These are phyloP conservation scores for Mucor racemosus DNA, from an alignment of 371 early-diverging fungal genomes.

Conservation along the genomic window DNA sequence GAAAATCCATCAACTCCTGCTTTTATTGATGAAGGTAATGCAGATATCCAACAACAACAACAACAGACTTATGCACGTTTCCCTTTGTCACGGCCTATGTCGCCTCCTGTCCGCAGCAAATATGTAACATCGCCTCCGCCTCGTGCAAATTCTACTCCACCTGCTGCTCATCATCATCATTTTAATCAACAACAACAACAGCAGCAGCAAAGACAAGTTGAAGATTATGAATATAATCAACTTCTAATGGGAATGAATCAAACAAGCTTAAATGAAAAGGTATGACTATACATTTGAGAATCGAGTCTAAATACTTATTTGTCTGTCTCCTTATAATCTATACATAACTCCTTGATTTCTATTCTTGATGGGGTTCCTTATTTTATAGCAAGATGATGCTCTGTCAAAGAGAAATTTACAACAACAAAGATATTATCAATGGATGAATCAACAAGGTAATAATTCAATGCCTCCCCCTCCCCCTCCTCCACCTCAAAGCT, in stretches of 20 bases:
- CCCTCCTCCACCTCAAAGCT: slow-evolving; percentile 19
- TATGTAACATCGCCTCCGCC: slow-evolving; percentile 44
- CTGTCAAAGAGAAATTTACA: slow-evolving; percentile 22
- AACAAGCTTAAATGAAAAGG: slow-evolving; percentile 26
- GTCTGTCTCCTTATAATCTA: neutral
- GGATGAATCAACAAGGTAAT: slow-evolving; percentile 29
- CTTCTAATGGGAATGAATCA: slow-evolving; percentile 24
- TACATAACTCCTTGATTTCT: neutral
- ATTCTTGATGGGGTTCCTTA: neutral
- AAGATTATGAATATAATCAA: slow-evolving; percentile 33
- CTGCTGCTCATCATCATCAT: slow-evolving; percentile 30
- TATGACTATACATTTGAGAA: neutral
- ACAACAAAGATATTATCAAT: slow-evolving; percentile 32
- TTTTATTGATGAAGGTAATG: slow-evolving; percentile 1
- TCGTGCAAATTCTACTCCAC: slow-evolving; percentile 51
- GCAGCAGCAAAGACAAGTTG: slow-evolving; percentile 20
- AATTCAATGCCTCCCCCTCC: neutral
- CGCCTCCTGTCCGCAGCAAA: slow-evolving; percentile 37
- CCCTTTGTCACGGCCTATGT: slow-evolving; percentile 33
- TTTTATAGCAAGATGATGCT: neutral
- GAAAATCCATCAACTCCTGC: slow-evolving; percentile 10
- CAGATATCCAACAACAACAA: slow-evolving; percentile 11
- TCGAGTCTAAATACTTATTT: neutral
- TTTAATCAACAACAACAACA: neutral
- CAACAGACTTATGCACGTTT: slow-evolving; percentile 19